Evolutionary conservation across 1,284 basidiomycete genomes (phyloP).

Genomic region (Schizophyllum amplum): DNA sequence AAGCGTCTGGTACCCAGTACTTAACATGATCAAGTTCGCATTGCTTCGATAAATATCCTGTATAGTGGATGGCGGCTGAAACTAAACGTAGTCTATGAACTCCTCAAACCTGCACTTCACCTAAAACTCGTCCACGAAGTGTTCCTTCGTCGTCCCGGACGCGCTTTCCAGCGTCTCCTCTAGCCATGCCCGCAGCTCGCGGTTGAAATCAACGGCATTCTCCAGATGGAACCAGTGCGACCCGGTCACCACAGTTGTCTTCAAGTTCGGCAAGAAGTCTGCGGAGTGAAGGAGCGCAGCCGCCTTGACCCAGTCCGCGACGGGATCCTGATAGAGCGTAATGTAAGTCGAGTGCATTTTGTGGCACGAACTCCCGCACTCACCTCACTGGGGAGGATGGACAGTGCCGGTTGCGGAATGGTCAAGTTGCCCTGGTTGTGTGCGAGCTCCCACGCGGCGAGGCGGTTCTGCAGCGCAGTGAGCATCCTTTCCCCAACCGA

Average conservation of each 20-base stretch:
- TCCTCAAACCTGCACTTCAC: too few relatives aligned
- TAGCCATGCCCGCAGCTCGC: conserved; percentile 33
- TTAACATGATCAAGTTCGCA: too few relatives aligned
- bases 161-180: conserved; percentile 7
- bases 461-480: conserved; percentile 36
- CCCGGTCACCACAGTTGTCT: conserved; percentile 35
- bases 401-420: conserved; percentile 47
- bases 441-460: conserved; percentile 40
- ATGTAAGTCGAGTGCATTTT: neutral
- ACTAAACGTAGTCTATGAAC: too few relatives aligned
- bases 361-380: conserved; percentile 9
- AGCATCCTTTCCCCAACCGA: neutral
- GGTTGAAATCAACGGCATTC: conserved; percentile 33
- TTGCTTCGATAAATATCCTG: too few relatives aligned
- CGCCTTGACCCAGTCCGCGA: conserved; percentile 49
- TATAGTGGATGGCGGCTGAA: too few relatives aligned
- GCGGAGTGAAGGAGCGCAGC: conserved; percentile 33
- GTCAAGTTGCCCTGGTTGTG: conserved; percentile 50
- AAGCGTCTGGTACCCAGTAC: too few relatives aligned
- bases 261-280: conserved; percentile 42
- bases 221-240: conserved; percentile 48
- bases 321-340: conserved; percentile 41
- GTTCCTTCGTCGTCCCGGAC: neutral
- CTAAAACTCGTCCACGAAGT: conserved; percentile 11
- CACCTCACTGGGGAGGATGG: conserved; percentile 47